Percentiles rank a stretch among this genome's conserved stretches.
Evolutionary conservation across 768 basidiomycete species (phyloP).

Genomic region (Russula lepida): DNA sequence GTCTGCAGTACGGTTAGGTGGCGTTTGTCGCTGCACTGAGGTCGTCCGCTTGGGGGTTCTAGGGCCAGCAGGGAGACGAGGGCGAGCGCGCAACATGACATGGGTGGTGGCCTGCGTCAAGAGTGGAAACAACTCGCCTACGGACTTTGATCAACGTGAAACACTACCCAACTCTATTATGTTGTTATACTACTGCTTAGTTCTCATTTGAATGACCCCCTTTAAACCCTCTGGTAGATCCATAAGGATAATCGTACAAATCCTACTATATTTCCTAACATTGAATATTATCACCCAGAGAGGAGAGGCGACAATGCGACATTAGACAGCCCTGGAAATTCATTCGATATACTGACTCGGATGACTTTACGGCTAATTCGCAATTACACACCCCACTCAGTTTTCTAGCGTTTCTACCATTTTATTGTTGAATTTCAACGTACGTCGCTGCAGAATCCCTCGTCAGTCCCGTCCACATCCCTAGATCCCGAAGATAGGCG

Average conservation of each 20-base stretch:
- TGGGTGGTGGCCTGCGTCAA: too few species aligned
- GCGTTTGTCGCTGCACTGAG: not conserved
- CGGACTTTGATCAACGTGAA: too few species aligned
- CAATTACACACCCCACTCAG: not conserved
- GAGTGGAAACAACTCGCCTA: too few species aligned
- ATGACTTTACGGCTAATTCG: not conserved
- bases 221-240: too few species aligned
- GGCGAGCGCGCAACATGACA: slow-evolving; percentile 6
- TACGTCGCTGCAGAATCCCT: slow-evolving; percentile 5
- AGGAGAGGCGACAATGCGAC: too few species aligned
- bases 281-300: not conserved
- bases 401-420: slow-evolving; percentile 15
- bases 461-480: not conserved
- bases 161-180: too few species aligned
- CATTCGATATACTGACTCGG: not conserved
- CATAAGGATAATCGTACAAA: too few species aligned
- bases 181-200: too few species aligned
- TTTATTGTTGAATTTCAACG: slow-evolving; percentile 22
- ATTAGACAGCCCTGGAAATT: not conserved
- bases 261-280: not conserved
- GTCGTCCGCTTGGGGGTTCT: slow-evolving; percentile 7
- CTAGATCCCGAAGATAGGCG: not conserved
- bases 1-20: not conserved
- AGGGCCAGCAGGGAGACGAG: slow-evolving; percentile 16
- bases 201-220: too few species aligned